Base-by-base conservation (phyloP, 2,329 filamentous ascomycete genomes). In the Blastomyces percursus region DNA sequence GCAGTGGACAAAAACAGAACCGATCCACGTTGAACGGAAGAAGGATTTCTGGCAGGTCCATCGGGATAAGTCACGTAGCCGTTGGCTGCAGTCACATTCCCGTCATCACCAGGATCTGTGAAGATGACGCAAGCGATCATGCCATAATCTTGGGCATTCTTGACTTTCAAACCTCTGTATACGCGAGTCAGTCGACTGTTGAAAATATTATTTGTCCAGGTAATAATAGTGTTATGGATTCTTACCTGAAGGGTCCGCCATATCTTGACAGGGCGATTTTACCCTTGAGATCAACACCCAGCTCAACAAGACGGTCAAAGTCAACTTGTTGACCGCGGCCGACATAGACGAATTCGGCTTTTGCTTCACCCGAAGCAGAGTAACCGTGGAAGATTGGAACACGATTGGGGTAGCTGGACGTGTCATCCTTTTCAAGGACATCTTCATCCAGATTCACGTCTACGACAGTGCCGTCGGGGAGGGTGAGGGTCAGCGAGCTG, bases 181-280 rank as follows among this genome's bases (percentile, higher is more conserved):
- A 16, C 14, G 58, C 21, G 7, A 2, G 14, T 44, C 1, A 44
- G 24, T 6, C 2, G 8, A 16, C 21, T 24, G 11, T 42, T 1
- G 6, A 24, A 56, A 24, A 40, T 38, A 24, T 5, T 38, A 40
- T 35, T 11, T 11, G 14, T 21, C 21, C 6, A 27, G 38, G 16
- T 8, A 14, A 3, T 0, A 27, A 56, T 4, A 9, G 3, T 38
- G 11, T 4, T 42, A 12, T 24, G 51, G 12, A 38, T 42, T 12
- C 56, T 44, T 58, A 67, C 66, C 66, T 63, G 68, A 78, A 78
- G 0, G 76, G 74, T 1, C 76, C 76, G 24, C 76, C 76, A 61
- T 79, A 80, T 63, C 75, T 75, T 27, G 77, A 73, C n/a, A 80
- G 65, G 1, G 78, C 78, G 63, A 80, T 79, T 66, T 80, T 80